phyloP scores from a whole-genome alignment of 345 rosid species.

The Eucalyptus pauciflora region DNA sequence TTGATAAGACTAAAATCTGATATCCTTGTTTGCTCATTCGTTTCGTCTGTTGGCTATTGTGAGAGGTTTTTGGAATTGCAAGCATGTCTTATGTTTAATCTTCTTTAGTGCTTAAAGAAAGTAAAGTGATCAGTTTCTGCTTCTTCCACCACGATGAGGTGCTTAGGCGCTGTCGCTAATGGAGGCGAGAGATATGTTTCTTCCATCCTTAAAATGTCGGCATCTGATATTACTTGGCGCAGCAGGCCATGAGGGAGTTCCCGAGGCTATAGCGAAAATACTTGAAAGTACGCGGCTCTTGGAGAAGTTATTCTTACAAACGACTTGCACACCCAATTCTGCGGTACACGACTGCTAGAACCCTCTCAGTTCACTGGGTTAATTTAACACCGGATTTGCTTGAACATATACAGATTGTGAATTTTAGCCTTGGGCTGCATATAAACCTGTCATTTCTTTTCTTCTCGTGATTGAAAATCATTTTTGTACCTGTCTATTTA shows the following conservation, averaged over 20 bases:
- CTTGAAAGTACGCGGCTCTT: background rate
- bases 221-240: no score
- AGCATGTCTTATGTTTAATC: background rate
- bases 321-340: background rate
- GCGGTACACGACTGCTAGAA: background rate
- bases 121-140: background rate
- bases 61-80: background rate
- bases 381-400: background rate
- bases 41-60: background rate
- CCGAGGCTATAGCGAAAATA: background rate
- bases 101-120: background rate
- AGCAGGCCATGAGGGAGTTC: background rate
- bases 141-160: background rate
- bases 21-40: background rate
- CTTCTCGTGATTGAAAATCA: background rate
- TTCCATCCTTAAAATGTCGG: no score
- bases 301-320: background rate
- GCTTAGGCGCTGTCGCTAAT: no score
- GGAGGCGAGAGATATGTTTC: no score
- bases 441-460: background rate
- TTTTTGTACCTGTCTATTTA: background rate
- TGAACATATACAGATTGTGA: background rate
- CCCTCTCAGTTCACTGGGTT: background rate
- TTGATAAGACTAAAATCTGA: background rate
- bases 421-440: background rate